A percentile compares a stretch with the other conserved stretches of the same genome.
Conservation (phyloP, 164 flowering plant genomes). For the Hamamelis virginiana region DNA sequence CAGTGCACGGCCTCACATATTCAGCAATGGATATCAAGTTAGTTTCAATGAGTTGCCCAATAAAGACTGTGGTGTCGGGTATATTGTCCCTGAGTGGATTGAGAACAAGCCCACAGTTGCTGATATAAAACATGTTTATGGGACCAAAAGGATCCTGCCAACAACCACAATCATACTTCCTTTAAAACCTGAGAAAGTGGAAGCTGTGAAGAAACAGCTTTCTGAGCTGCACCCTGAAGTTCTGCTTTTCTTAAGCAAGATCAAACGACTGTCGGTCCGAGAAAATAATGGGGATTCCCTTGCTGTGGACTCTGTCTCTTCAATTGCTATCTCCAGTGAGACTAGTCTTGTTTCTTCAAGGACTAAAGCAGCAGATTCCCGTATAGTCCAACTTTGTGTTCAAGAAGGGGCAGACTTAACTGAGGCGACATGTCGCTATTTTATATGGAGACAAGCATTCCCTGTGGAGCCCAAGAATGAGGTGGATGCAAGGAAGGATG, state of each 20-base stretch:
- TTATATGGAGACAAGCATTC: conserved; percentile 26
- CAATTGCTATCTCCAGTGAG: conserved; percentile 15
- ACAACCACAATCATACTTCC: conserved; percentile 24
- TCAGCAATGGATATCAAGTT: conserved; percentile 24
- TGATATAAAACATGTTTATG: conserved; percentile 12
- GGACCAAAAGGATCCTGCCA: conserved; percentile 10
- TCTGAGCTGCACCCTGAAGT: conserved; percentile 25
- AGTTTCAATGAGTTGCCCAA: conserved; percentile 22
- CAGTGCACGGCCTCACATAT: conserved; percentile 14
- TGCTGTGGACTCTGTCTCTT: background rate
- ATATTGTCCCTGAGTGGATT: conserved; percentile 32
- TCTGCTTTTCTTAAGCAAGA: conserved; percentile 25
- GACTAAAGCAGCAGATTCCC: conserved; percentile 15
- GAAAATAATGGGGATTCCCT: background rate
- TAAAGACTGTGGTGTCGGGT: conserved; percentile 18
- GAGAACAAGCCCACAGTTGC: conserved; percentile 8
- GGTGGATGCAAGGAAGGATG: conserved; percentile 15
- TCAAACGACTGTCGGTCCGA: conserved; percentile 15
- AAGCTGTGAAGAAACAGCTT: conserved; percentile 20
- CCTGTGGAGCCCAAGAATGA: conserved; percentile 15
- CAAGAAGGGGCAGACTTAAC: background rate
- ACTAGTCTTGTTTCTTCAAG: conserved; percentile 1
- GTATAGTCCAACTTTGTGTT: conserved; percentile 16
- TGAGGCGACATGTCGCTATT: conserved; percentile 7
- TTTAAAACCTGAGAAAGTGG: conserved; percentile 23